Conservation (phyloP, 108 stramenopile species). For the Nannochloropsis oceanica region DNA sequence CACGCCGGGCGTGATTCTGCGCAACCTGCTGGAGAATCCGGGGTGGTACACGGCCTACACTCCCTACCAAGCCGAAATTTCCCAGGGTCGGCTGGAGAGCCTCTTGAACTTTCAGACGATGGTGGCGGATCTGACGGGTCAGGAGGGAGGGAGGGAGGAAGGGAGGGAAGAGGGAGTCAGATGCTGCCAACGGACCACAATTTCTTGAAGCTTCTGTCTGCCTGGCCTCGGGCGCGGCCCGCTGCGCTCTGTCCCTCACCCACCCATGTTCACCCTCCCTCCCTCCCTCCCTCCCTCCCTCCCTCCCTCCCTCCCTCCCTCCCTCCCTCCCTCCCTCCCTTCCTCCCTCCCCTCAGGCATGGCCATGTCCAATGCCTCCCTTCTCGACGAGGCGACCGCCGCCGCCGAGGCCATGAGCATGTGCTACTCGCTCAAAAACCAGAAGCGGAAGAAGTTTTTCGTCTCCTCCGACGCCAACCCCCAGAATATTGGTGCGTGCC, state of each 20-base stretch:
- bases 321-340: background rate
- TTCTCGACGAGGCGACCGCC: constrained; percentile 89
- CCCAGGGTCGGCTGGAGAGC: constrained; percentile 96
- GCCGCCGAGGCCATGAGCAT: constrained; percentile 98
- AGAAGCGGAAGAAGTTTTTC: constrained; percentile 76
- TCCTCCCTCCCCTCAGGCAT: constrained; percentile 9
- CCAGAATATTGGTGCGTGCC: constrained; percentile 65
- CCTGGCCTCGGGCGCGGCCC: background rate
- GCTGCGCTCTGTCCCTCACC: background rate
- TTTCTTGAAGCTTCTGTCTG: background rate
- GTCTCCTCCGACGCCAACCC: constrained; percentile 82
- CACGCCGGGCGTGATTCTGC: constrained; percentile 77
- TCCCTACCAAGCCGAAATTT: constrained; percentile 98
- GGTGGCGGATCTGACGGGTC: constrained; percentile 88
- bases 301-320: background rate
- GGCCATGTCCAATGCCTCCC: constrained; percentile 80
- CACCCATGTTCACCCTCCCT: too few relatives aligned
- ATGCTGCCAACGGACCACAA: too few relatives aligned
- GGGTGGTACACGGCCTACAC: constrained; percentile 98
- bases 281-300: background rate
- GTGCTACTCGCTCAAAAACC: constrained; percentile 33
- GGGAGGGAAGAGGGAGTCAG: background rate
- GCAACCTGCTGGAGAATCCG: constrained; percentile 98
- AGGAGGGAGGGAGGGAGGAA: background rate
- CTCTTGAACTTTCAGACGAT: constrained; percentile 98